Conservation (phyloP, 2,329 filamentous ascomycete species). For the Colletotrichum euphorbiae region DNA sequence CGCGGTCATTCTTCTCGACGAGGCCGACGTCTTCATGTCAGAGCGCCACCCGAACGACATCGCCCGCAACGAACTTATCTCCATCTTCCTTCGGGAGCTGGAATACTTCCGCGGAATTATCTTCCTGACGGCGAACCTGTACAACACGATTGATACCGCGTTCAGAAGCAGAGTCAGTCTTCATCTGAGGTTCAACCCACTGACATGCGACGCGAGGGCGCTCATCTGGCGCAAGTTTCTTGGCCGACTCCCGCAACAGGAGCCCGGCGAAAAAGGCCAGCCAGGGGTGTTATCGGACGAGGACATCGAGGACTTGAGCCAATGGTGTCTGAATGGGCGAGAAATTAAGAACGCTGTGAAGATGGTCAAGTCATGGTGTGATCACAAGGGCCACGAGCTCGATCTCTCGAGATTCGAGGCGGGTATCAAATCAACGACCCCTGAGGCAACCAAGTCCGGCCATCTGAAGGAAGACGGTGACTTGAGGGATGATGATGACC, state of each 20-base stretch:
- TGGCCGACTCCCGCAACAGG: slow-evolving; percentile 46
- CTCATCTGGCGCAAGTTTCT: slow-evolving; percentile 61
- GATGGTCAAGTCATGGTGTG: slow-evolving; percentile 60
- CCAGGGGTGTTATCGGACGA: slow-evolving; percentile 45
- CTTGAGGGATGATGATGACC: slow-evolving; percentile 42
- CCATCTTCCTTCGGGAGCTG: slow-evolving; percentile 59
- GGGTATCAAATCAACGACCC: slow-evolving; percentile 59
- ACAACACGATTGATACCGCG: slow-evolving; percentile 56
- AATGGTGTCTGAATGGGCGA: slow-evolving; percentile 57
- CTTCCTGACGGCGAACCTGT: slow-evolving; percentile 59
- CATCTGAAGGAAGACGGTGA: slow-evolving; percentile 42
- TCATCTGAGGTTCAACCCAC: slow-evolving; percentile 57
- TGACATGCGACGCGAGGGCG: slow-evolving; percentile 52
- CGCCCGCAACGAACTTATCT: slow-evolving; percentile 60
- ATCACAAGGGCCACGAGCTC: slow-evolving; percentile 56
- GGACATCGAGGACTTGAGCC: slow-evolving; percentile 53
- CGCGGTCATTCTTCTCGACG: slow-evolving; percentile 63
- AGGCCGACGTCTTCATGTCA: slow-evolving; percentile 65
- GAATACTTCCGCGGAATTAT: slow-evolving; percentile 59
- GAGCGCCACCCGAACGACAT: slow-evolving; percentile 59
- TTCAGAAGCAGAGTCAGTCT: slow-evolving; percentile 60
- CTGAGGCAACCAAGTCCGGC: slow-evolving; percentile 53
- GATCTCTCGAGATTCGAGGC: slow-evolving; percentile 56
- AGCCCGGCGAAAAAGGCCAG: not conserved
- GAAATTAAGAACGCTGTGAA: slow-evolving; percentile 62